Evolutionary conservation across 192 early-diverging fungal genomes (phyloP), one percentile per base, ranked within the genome.

Genomic region (Chytriomyces sp.): DNA sequence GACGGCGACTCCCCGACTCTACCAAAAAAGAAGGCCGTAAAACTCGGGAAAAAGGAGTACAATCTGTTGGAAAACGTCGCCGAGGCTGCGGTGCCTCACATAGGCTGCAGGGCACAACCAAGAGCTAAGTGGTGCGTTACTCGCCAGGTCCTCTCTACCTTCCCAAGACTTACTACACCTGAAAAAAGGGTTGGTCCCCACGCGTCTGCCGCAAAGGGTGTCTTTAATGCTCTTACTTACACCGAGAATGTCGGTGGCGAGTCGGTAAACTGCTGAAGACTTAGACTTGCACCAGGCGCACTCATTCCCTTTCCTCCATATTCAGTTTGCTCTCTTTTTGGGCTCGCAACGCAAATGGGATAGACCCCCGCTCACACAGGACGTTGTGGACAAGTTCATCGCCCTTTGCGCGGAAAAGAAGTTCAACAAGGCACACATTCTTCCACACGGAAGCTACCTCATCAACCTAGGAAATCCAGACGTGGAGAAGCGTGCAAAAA

Each of bases 381-480:
- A 77, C 6, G 57, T 44, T n/a, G 56, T 70, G 4, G 68, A 56
- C 25, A 41, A 26, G 10, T 87, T 87, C 61, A 72, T 60, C 28
- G 25, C 39, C 28, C 38, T 57, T 10, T 69, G 61, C 28, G 57
- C 56, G n/a, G 39, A 76, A 56, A 53, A 62, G 4, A 75, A 60
- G 52, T 39, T 77, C 65, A 39, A 72, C 2, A 25, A 71, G 12
- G 58, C 54, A 5, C 65, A 73, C 58, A 71, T 85, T 8, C 49
- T 87, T 4, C 84, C 84, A 10, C 86, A 87, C 70, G 86, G 86
- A 17, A 78, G 70, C 28, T 87, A 87, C 68, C 75, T 87, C 5
- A 79, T 87, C 40, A 87, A 87, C 67, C 49, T 87, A 4, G 86
- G 76, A 6, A 78, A 84, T 74, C 76, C 75, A 0, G 86, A 87